Conservation (phyloP, 2,329 filamentous ascomycete species). For the Monosporascus sp. region DNA sequence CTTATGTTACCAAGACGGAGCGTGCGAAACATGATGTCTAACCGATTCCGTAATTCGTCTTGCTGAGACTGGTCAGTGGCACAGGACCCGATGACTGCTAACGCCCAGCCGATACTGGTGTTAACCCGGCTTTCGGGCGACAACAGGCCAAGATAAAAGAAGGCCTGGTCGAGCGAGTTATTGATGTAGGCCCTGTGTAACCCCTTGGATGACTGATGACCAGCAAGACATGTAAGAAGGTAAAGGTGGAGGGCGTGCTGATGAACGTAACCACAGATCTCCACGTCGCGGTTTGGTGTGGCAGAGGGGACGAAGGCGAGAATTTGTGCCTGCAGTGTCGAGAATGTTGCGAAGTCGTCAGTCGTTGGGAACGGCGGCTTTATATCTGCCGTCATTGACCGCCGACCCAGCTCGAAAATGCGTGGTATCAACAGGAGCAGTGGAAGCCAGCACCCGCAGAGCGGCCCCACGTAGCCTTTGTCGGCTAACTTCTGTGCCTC, state of each 20-base stretch:
- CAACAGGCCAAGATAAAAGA: conserved; percentile 26
- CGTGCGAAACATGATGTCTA: conserved; percentile 27
- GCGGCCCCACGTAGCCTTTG: conserved; percentile 28
- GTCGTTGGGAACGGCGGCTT: conserved; percentile 21
- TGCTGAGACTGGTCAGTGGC: conserved; percentile 29
- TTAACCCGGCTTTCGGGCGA: conserved; percentile 30
- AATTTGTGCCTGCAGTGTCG: conserved; percentile 35
- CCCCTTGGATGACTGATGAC: conserved; percentile 13
- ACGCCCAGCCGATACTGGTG: conserved; percentile 34
- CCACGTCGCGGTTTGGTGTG: conserved; percentile 26
- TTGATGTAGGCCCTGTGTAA: not conserved
- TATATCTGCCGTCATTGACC: conserved; percentile 27
- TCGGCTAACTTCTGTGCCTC: conserved; percentile 23
- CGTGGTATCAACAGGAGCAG: conserved; percentile 31
- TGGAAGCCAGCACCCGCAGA: conserved; percentile 35
- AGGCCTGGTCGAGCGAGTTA: conserved; percentile 18
- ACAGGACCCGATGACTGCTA: conserved; percentile 33
- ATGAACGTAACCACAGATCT: conserved; percentile 36
- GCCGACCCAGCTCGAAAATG: conserved; percentile 37
- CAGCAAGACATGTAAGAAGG: conserved; percentile 26
- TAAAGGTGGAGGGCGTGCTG: conserved; percentile 40
- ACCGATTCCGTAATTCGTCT: conserved; percentile 27
- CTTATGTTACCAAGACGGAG: conserved; percentile 42
- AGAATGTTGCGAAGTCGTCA: conserved; percentile 38
- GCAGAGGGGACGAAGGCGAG: conserved; percentile 30